These are phyloP conservation scores for Thalassiosira ordinaria DNA, from an alignment of 352 stramenopile genomes.

Conservation along the genomic window DNA sequence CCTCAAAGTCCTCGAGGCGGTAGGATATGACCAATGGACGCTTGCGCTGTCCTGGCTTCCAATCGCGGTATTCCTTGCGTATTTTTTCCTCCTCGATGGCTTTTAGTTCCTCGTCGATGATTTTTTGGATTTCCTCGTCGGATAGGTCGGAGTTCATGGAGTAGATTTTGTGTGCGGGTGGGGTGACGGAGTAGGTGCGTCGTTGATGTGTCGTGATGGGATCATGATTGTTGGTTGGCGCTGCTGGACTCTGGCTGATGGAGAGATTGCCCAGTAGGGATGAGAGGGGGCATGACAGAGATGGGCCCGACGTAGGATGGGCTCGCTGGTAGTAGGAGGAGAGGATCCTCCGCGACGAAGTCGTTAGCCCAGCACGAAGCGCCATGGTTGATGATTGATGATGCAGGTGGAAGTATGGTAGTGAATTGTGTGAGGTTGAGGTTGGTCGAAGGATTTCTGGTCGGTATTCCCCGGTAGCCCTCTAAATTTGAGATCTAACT, in stretches of 20 bases:
- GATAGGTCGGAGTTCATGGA: conserved; percentile 64
- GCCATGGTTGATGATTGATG: not conserved
- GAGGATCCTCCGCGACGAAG: conserved; percentile 6
- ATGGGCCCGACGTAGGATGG: not conserved
- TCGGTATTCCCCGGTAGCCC: too few relatives aligned
- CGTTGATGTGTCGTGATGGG: not conserved
- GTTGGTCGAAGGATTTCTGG: too few relatives aligned
- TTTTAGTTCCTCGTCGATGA: conserved; percentile 70
- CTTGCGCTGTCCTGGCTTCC: conserved; percentile 83
- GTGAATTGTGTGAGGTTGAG: too few relatives aligned
- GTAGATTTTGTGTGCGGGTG: conserved; percentile 46
- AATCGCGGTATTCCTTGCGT: conserved; percentile 64
- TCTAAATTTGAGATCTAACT: too few relatives aligned
- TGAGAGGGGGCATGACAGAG: conserved; percentile 12
- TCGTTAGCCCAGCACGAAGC: conserved; percentile 1
- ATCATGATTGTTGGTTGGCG: not conserved
- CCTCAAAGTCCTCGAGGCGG: conserved; percentile 74
- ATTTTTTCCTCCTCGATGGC: conserved; percentile 63
- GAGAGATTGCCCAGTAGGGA: conserved; percentile 12
- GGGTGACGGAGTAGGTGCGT: conserved; percentile 29
- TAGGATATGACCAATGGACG: conserved; percentile 68
- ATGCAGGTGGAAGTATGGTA: too few relatives aligned
- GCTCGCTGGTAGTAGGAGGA: conserved; percentile 1
- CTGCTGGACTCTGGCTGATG: not conserved
- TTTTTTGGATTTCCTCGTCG: conserved; percentile 70